A percentile compares a stretch with the other conserved stretches of the same genome.
phyloP scores from a whole-genome alignment of 164 flowering plant genomes.

The Umbilicus rupestris region DNA sequence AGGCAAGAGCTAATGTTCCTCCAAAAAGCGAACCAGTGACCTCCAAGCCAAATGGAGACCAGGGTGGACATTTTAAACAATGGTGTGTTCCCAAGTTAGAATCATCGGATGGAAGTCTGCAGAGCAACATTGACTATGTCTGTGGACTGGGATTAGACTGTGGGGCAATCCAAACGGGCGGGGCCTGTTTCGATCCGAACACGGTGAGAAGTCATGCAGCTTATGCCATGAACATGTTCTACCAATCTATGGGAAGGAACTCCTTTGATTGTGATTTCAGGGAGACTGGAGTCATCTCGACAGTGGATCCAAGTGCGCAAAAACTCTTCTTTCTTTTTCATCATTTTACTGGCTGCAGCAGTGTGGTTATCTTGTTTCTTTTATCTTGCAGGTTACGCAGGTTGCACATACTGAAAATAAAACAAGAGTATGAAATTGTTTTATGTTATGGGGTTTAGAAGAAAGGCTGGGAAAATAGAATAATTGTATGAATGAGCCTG shows the following conservation, averaged over 20 bases:
- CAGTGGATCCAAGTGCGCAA: conserved; percentile 55
- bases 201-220: conserved; percentile 57
- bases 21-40: conserved; percentile 15
- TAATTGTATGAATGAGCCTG: too few relatives aligned
- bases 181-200: conserved; percentile 47
- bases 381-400: too few relatives aligned
- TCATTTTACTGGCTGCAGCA: too few relatives aligned
- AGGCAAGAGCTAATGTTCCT: conserved; percentile 37
- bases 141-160: conserved; percentile 59
- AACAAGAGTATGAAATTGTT: too few relatives aligned
- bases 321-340: too few relatives aligned
- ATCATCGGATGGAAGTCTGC: conserved; percentile 28
- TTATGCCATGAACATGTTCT: conserved; percentile 62
- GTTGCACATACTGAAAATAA: too few relatives aligned
- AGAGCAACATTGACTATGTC: conserved; percentile 54
- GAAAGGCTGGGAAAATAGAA: too few relatives aligned
- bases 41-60: conserved; percentile 6
- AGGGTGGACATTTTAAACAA: conserved; percentile 5
- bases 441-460: too few relatives aligned
- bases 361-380: too few relatives aligned
- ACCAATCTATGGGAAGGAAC: conserved; percentile 34
- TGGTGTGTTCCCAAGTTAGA: conserved; percentile 56
- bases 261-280: conserved; percentile 44
- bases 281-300: conserved; percentile 35
- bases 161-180: conserved; percentile 34